phyloP scores from a whole-genome alignment of 345 rosid genomes.

The Salix brachista region DNA sequence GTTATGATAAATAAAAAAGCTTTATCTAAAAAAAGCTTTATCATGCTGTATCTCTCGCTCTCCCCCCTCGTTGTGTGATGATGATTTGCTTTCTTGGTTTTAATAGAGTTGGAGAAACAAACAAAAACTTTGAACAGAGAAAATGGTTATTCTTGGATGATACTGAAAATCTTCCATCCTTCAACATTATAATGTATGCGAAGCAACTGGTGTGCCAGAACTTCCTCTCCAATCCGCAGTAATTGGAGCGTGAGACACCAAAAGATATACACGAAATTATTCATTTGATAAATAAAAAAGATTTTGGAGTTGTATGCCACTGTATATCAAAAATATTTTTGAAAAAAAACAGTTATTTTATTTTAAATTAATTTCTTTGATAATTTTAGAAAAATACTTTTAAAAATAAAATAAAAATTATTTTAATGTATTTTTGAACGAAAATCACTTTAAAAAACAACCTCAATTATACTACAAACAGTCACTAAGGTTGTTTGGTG shows the following conservation, averaged over 20 bases:
- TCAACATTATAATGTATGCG: background rate
- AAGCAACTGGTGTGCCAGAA: background rate
- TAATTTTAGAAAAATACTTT: too few species aligned
- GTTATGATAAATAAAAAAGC: background rate
- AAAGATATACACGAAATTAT: too few species aligned
- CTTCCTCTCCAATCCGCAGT: background rate
- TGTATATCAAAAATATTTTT: too few species aligned
- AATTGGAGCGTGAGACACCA: background rate
- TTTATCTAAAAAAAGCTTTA: background rate
- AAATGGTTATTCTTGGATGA: constrained; percentile 29
- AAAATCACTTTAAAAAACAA: too few species aligned
- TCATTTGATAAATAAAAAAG: too few species aligned
- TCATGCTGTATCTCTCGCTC: constrained; percentile 3
- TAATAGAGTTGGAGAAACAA: background rate
- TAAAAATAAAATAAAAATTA: too few species aligned
- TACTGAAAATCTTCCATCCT: background rate
- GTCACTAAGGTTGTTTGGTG: too few species aligned
- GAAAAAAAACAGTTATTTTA: too few species aligned
- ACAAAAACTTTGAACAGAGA: constrained; percentile 23
- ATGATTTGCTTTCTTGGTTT: constrained; percentile 17
- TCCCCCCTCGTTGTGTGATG: constrained; percentile 1
- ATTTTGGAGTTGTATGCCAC: too few species aligned
- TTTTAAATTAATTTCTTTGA: too few species aligned
- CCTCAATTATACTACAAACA: too few species aligned
- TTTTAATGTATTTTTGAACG: too few species aligned